phyloP scores from a whole-genome alignment of 441 rosid genomes.

The Cnidoscolus chayamansa region DNA sequence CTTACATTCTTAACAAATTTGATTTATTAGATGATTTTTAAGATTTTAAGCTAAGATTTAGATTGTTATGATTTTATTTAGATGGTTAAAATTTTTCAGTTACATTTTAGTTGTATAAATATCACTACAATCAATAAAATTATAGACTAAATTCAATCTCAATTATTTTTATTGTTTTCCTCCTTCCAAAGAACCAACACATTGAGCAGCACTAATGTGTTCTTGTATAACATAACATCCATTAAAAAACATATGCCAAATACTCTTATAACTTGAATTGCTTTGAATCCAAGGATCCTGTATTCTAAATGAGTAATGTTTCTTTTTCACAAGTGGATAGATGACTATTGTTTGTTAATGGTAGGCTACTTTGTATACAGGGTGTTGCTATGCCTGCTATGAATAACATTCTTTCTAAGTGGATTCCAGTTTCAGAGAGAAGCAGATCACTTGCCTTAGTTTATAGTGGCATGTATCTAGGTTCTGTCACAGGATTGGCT shows the following conservation, averaged over 20 bases:
- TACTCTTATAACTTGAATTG: slow-evolving; percentile 2
- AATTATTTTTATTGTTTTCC: too few species aligned
- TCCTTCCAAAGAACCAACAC: too few species aligned
- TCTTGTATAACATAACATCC: too few species aligned
- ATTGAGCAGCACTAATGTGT: too few species aligned
- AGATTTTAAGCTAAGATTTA: too few species aligned
- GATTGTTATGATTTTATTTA: too few species aligned
- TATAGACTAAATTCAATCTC: too few species aligned
- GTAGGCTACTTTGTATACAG: slow-evolving; percentile 41
- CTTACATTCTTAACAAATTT: too few species aligned
- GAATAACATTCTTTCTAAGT: slow-evolving; percentile 94
- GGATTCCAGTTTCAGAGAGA: slow-evolving; percentile 99
- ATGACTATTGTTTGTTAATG: slow-evolving; percentile 20
- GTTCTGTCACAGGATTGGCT: slow-evolving; percentile 90
- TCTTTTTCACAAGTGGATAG: slow-evolving; percentile 12
- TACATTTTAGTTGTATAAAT: too few species aligned
- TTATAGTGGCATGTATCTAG: slow-evolving; percentile 98
- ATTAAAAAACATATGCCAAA: background rate
- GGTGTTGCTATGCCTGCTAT: slow-evolving; percentile 99
- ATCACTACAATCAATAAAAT: too few species aligned
- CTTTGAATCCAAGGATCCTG: background rate
- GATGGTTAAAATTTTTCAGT: too few species aligned
- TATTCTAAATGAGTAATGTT: slow-evolving; percentile 1
- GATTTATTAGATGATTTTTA: too few species aligned
- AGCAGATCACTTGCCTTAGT: slow-evolving; percentile 94